Base-by-base conservation (phyloP, 2,329 filamentous ascomycete species). In the Sclerotiophoma versabilis region DNA sequence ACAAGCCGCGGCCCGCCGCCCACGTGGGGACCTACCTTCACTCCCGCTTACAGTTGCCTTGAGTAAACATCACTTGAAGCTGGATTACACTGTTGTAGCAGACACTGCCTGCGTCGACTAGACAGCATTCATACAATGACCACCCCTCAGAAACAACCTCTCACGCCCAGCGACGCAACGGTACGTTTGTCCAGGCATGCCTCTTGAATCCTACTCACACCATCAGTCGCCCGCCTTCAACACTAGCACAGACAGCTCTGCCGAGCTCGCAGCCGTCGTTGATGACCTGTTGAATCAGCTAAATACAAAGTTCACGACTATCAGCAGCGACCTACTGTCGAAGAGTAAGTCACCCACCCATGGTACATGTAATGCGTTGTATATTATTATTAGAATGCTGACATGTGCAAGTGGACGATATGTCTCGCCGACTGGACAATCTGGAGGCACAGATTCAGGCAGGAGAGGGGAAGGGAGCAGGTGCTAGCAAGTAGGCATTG, bases 241-340 rank as follows among this genome's bases (percentile, higher is more conserved):
- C 39, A 56, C 65, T 14, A 64, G 57, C 27, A 57, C 54, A 25
- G 72, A 75, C 52, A 61, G 61, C 46, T 71, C 70, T 9, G 80
- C 83, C 36, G 89, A 93, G 70, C 83, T 96, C 51, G 87, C 87
- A 2, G 86, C 85, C 4, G 91, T 92, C 1, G 88, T 97, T 1
- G 93, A 97, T 65, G 91, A 96, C 33, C 83, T 97, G 2, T 80
- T 97, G 4, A 92, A 93, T 71, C 88, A 91, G 38, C 79, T 97
- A 0, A 91, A 90, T 45, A 88, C 86, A 74, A 96, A 96, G 74
- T 96, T 96, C 74, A 87, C 90, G 17, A 86, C 85, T 11, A 87
- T 96, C 5, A 96, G 91, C 8, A 89, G 86, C 55, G 93, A 96
- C 76, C 88, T 97, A 54, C 91, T 96, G 66, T 85, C 89, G 30